Base-by-base conservation (phyloP, 768 basidiomycete genomes). In the Daedaleopsis nitida region DNA sequence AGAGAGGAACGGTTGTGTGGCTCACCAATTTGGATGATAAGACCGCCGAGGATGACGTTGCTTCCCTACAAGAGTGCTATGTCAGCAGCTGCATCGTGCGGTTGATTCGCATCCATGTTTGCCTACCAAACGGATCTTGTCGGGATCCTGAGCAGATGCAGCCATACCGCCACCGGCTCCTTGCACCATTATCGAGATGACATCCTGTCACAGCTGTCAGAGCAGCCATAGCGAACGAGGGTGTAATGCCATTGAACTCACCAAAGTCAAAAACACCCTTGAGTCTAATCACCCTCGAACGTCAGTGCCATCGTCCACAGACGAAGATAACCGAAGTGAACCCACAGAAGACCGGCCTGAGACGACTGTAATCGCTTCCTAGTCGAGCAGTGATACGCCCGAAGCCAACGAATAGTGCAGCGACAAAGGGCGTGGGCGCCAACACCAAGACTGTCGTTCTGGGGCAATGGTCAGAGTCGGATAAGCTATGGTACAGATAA, bases 401-500 rank as follows among this genome's bases (percentile, higher is more conserved):
- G 35, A 86, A 76, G 43, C 85, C 79, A 39, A 85, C 71, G 64
- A 86, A 87, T 60, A 80, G 82, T 11, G 73, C 85, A 0, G 85
- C 86, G 6, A 86, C 69, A 11, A 86, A 73, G 1, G 83, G 83
- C 0, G 84, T 86, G 1, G 86, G 86, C 0, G 63, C 66, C 11
- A 66, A 35, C 17, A 66, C 63, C 8, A 63, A 52, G 19, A 59
- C 52, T 3, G 59, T 53, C 5, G 52, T 55, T 39, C 66, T 66
- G 48, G 1, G 43, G 10, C 1, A 1, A 21, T 2, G 67, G 81
- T 83, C 2, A 13, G 17, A 12, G 44, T 32, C 27, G 3, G 27
- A 53, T 34, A 27, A 12, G 23, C 16, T 5, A 12, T 3, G 43
- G 6, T 3, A 23, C 8, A 27, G 14, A 23, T 17, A 39, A 9